phyloP scores from a whole-genome alignment of 2,329 filamentous ascomycete species.

The Alternaria longipes region DNA sequence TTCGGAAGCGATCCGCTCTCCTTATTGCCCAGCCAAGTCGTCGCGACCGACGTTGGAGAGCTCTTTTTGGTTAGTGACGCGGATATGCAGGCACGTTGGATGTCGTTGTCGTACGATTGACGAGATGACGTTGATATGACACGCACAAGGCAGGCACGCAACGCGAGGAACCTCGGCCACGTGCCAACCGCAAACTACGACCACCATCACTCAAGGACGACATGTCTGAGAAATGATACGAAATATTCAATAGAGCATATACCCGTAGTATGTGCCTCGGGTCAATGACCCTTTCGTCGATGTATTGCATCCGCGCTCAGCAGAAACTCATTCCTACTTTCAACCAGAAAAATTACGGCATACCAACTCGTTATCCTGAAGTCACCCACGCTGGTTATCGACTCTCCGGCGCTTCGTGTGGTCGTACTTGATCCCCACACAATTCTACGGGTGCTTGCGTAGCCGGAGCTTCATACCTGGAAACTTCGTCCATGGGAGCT shows the following conservation, averaged over 20 bases:
- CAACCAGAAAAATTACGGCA: not conserved
- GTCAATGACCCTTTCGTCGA: not conserved
- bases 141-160: not conserved
- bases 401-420: not conserved
- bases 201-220: not conserved
- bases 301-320: not conserved
- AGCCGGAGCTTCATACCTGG: not conserved
- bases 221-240: not conserved
- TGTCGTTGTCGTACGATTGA: conserved; percentile 4
- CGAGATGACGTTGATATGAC: conserved; percentile 9
- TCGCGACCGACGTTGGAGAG: not conserved
- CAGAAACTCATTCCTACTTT: not conserved
- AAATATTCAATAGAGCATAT: not conserved
- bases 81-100: not conserved
- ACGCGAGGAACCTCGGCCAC: not conserved
- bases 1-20: conserved; percentile 1
- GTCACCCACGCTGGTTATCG: not conserved
- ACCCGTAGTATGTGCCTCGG: not conserved
- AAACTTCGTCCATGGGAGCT: not conserved
- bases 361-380: not conserved
- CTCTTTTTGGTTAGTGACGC: not conserved
- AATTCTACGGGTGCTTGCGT: not conserved
- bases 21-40: not conserved
- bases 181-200: not conserved
- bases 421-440: not conserved